Base-by-base conservation (phyloP, 2,329 filamentous ascomycete genomes). In the Calonectria hongkongensis region DNA sequence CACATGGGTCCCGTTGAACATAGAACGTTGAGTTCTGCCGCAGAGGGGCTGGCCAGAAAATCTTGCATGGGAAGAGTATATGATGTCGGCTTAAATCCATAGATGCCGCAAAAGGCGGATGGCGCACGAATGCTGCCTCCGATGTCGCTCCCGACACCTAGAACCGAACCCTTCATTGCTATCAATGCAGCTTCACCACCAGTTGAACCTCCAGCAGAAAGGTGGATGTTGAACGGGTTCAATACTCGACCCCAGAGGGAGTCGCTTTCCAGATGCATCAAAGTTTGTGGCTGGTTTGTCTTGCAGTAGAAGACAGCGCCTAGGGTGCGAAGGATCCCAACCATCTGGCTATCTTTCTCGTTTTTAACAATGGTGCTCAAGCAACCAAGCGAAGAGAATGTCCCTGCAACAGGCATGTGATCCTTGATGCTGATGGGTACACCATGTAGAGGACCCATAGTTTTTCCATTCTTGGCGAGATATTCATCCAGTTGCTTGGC, bases 221-320 rank as follows among this genome's bases (percentile, higher is more conserved):
- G 85, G 16, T 86, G 83, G 4, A 89, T 86, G 68, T 92, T 92
- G 66, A 88, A 82, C 0, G 93, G 92, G 75, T 93, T 93, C 21
- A 93, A 81, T 0, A 88, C 89, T 12, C 89, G 87, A 1, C 91
- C 91, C 73, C 88, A 90, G 27, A 92, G 81, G 56, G 92, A 92
- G 30, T 88, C 86, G 4, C 86, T 89, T 78, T 93, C 92, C 48
- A 92, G 81, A 10, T 86, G 85, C 79, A 85, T 86, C 66, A 91
- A 81, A 0, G 85, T 86, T 75, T 91, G 89, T 0, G 92, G 92
- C 7, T 93, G 87, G 73, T 93, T 94, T 0, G 93, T 94, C 82
- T 90, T 82, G 51, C 73, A 76, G 47, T 74, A 81, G 3, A 82
- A 66, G 2, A 82, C 74, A 1, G 92, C 92, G 2, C 92, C 93